Base-by-base conservation (phyloP, 441 rosid species). In the Aquilaria agallochum region DNA sequence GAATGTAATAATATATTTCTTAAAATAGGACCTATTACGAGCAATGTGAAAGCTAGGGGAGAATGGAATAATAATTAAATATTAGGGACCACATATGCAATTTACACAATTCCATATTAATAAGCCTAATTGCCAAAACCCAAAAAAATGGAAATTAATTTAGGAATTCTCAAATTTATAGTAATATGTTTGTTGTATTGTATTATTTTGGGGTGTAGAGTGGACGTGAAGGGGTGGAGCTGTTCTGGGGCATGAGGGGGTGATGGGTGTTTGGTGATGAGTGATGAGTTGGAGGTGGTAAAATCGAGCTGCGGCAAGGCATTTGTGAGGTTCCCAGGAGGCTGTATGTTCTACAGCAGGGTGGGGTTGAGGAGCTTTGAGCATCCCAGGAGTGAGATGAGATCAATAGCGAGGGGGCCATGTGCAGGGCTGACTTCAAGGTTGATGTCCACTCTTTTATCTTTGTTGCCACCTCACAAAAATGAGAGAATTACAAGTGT, bases 251-350 rank as follows among this genome's bases (percentile, higher is more conserved):
- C 0, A 70, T 94, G 20, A 46, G 96, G 90, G 50, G 93, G 77
- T 4, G 96, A 89, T 76, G 97, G 97, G 48, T 85, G 92, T 5
- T 85, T 89, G 31, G 90, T 89, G 9, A 75, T 94, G 2, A 81
- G 89, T 13, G 96, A 91, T 65, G 76, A 84, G 52, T 56, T 81
- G 67, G 93, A 83, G 64, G 82, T 84, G 1, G 77, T 94, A 2
- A 94, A 94, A 64, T 91, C 80, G 60, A 82, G 98, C 4, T 94
- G 98, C 69, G 93, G 89, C 3, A 90, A 94, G 72, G 89, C 98
- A 7, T 94, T 71, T 71, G 97, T 97, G 6, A 92, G 96, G 44
- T 94, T 94, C 63, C 98, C 98, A 13, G 67, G 76, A 59, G 99
- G 97, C 11, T 94, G 92, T n/a, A 89, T 87, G 97, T 86, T 87